Base-by-base conservation (phyloP, 495 filamentous ascomycete genomes). In the Talaromyces trachyspermus region DNA sequence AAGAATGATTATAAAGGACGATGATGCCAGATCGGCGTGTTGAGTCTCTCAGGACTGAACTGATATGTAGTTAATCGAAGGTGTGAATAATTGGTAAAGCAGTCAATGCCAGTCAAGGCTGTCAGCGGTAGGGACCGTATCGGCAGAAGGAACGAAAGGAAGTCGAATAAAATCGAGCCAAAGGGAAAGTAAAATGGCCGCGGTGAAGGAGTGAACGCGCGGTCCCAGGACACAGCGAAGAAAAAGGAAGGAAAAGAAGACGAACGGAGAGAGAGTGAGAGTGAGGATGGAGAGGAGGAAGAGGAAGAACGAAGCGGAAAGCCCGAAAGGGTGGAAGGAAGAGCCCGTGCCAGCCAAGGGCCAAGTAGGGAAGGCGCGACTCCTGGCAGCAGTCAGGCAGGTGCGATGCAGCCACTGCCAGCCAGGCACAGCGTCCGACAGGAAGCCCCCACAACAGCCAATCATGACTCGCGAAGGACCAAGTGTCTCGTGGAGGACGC, bases 151-250 rank as follows among this genome's bases (percentile, higher is more conserved):
- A 39, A 9, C 36, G n/a, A 32, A 32, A n/a, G n/a, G n/a, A n/a
- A n/a, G n/a, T n/a, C n/a, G n/a, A n/a, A 43, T 43, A 43, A 9
- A 14, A 29, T 30, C 30, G 12, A 29, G 20, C 18, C 10, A 32
- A 17, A 29, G 11, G 32, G 14, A 9, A 3, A 18, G 14, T 6
- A 24, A 49, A 4, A 23, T 33, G 48, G 48, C 12, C 26, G 48
- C 48, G 36, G 48, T 49, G 32, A 49, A 49, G 24, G 48, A 49
- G 48, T 49, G 48, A 43, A 49, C 48, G 38, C 36, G 22, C 45
- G 45, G 35, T 48, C 45, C 38, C 27, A 43, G 40, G 46, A 27
- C 36, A 29, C 24, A 19, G 27, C 29, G 46, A 19, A 19, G 30
- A 23, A 24, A 42, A 41, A 42, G 30, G 9, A 48, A 20, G 30